Evolutionary conservation across 2,329 filamentous ascomycete species (phyloP).

Genomic region (Fusarium tanahbumbuense): DNA sequence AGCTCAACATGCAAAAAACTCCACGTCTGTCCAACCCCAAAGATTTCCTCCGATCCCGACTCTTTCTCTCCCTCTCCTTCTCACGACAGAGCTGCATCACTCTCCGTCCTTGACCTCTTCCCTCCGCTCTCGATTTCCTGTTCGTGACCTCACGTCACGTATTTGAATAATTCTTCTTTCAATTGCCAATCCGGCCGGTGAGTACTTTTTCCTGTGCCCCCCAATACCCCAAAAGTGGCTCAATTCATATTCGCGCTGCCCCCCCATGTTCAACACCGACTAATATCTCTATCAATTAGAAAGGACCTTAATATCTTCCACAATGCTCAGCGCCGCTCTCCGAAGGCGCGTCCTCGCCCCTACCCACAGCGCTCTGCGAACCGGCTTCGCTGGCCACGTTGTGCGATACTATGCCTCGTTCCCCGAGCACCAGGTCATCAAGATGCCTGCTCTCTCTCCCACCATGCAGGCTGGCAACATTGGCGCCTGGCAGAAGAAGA

Average conservation of each 20-base stretch:
- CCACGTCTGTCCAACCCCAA: slow-evolving; percentile 53
- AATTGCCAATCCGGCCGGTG: slow-evolving; percentile 44
- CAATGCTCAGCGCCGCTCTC: slow-evolving; percentile 72
- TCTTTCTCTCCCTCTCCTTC: slow-evolving; percentile 50
- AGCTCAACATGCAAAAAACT: slow-evolving; percentile 58
- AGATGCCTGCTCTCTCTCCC: slow-evolving; percentile 97
- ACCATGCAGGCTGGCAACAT: slow-evolving; percentile 99
- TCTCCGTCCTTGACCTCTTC: slow-evolving; percentile 38
- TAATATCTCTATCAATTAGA: slow-evolving; percentile 37
- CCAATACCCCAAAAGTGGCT: slow-evolving; percentile 22
- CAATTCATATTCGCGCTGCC: slow-evolving; percentile 35
- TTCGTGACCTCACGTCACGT: slow-evolving; percentile 36
- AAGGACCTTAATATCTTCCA: slow-evolving; percentile 49
- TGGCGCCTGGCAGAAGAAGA: slow-evolving; percentile 97
- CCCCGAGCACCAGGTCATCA: slow-evolving; percentile 93
- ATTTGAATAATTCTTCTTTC: slow-evolving; percentile 39
- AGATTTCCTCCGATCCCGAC: slow-evolving; percentile 50
- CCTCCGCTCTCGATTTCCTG: slow-evolving; percentile 27
- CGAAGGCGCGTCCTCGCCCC: slow-evolving; percentile 69
- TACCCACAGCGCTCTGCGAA: slow-evolving; percentile 63
- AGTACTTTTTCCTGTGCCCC: slow-evolving; percentile 29
- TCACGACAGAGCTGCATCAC: slow-evolving; percentile 46
- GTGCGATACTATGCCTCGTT: slow-evolving; percentile 82
- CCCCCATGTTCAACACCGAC: slow-evolving; percentile 36
- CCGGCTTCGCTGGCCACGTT: slow-evolving; percentile 64